phyloP scores from a whole-genome alignment of 139 green algal genomes.

The Parachlorella kessleri region DNA sequence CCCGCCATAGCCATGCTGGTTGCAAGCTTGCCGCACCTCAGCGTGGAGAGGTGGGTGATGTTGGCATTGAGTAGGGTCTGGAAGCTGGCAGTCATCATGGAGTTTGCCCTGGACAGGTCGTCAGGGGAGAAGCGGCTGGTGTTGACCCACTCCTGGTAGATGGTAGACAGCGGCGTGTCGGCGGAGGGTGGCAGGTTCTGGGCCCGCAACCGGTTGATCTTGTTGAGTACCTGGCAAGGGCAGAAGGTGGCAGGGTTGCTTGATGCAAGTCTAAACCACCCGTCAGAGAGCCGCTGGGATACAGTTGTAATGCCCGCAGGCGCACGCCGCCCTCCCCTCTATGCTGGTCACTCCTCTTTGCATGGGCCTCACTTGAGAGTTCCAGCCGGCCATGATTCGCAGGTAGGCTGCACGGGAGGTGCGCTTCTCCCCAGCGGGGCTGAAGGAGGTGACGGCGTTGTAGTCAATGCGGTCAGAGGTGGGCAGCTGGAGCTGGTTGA shows the following conservation, averaged over 20 bases:
- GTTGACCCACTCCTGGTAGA: constrained; percentile 9
- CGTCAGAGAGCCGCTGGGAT: too few species aligned
- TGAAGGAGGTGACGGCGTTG: background rate
- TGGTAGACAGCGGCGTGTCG: constrained; percentile 8
- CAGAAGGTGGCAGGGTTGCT: too few species aligned
- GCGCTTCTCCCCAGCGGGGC: background rate
- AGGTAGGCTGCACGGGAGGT: too few species aligned
- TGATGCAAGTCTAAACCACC: too few species aligned
- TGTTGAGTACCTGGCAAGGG: background rate
- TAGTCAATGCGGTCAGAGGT: background rate
- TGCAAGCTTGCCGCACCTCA: constrained; percentile 19
- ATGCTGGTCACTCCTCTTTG: too few species aligned
- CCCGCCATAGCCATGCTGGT: too few species aligned
- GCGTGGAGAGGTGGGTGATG: constrained; percentile 27
- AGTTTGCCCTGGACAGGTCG: background rate
- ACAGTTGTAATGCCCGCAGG: too few species aligned
- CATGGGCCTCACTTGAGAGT: too few species aligned
- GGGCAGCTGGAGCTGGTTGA: background rate
- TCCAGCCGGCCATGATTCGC: too few species aligned
- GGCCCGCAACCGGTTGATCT: constrained; percentile 1
- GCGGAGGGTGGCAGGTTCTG: constrained; percentile 12
- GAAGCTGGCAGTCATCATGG: constrained; percentile 45
- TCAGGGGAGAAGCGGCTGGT: background rate
- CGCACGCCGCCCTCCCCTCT: too few species aligned
- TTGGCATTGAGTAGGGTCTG: constrained; percentile 39